Base-by-base conservation (phyloP, 352 stramenopile species). In the Globisporangium heterothallicum region DNA sequence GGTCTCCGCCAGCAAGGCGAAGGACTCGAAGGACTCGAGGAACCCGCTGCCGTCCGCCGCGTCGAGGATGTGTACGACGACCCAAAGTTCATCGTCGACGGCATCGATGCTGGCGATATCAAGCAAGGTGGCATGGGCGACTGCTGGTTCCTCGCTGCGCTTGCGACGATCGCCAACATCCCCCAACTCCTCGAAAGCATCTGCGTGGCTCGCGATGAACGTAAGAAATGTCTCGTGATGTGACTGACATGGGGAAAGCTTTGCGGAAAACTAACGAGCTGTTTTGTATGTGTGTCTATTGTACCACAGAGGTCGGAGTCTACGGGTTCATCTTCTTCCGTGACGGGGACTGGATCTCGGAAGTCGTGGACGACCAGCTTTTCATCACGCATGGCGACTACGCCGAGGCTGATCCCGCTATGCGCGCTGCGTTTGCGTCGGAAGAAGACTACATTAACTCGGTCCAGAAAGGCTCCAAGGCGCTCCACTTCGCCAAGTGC, bases 111-210 rank as follows among this genome's bases (percentile, higher is more conserved):
- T 3, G 53, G 53, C 43, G 84, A 94, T 60, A 69, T 92, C 47
- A 74, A 82, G 49, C 84, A 94, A 54, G 84, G 84, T 34, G 66
- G 56, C 13, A 64, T 82, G 21, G 84, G 84, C 16, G 79, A 94
- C 59, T 94, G 84, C 64, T 94, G 84, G 84, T 72, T 94, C 35
- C 66, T 94, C 18, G 74, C 80, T 10, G 80, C 80, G 25, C 65
- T 91, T 54, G 77, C 80, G 14, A 78, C 78, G 44, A 76, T 85
- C 27, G 75, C 75, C 42, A 75, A 88, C 52, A 86, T 84, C 51
- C 78, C 79, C 7, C 50, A 61, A 2, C 47, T 87, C 42, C 77
- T 94, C 50, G 72, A 84, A 24, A 78, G 74, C 46, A 81, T 90
- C 32, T 78, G 68, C 48, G 68, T 77, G 12, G 68, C 68, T 0